Evolutionary conservation across 768 basidiomycete species (phyloP).

Genomic region (Solioccasus polychromus): DNA sequence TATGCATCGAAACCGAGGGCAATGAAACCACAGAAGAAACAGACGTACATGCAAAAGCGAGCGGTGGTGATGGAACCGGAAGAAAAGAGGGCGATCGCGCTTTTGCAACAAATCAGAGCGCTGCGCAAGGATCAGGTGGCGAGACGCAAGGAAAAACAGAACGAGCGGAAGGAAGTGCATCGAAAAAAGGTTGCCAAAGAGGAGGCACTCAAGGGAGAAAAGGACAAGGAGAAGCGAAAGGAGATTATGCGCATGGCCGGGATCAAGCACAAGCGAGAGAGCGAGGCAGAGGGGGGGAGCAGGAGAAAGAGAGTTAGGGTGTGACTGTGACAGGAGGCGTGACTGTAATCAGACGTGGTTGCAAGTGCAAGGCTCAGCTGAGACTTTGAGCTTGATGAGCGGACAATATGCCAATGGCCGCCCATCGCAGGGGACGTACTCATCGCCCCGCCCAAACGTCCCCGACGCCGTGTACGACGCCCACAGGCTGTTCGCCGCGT

Average conservation of each 20-base stretch:
- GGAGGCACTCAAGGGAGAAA: conserved; percentile 58
- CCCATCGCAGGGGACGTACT: conserved; percentile 10
- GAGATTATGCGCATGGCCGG: conserved; percentile 72
- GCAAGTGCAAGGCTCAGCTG: conserved; percentile 2
- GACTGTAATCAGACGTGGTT: conserved; percentile 1
- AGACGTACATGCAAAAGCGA: conserved; percentile 92
- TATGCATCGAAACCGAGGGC: conserved; percentile 91
- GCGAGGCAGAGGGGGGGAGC: conserved; percentile 56
- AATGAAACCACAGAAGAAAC: conserved; percentile 65
- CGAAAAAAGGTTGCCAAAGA: conserved; percentile 73
- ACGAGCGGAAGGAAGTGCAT: conserved; percentile 65
- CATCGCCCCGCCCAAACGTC: conserved; percentile 17
- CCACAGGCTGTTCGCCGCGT: conserved; percentile 61
- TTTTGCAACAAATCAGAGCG: conserved; percentile 92
- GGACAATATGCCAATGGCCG: conserved; percentile 21
- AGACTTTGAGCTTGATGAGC: conserved; percentile 22
- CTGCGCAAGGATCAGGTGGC: conserved; percentile 84
- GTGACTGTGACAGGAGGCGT: conserved; percentile 22
- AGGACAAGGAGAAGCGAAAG: conserved; percentile 74
- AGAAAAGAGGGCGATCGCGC: conserved; percentile 86
- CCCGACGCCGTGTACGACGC: conserved; percentile 63
- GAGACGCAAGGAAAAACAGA: conserved; percentile 81
- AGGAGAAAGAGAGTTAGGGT: conserved; percentile 44
- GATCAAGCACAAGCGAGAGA: conserved; percentile 66
- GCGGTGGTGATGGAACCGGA: conserved; percentile 95